A percentile compares a stretch with the other conserved stretches of the same genome.
Conservation (phyloP, 2,329 filamentous ascomycete species). For the Claviceps quebecensis region DNA sequence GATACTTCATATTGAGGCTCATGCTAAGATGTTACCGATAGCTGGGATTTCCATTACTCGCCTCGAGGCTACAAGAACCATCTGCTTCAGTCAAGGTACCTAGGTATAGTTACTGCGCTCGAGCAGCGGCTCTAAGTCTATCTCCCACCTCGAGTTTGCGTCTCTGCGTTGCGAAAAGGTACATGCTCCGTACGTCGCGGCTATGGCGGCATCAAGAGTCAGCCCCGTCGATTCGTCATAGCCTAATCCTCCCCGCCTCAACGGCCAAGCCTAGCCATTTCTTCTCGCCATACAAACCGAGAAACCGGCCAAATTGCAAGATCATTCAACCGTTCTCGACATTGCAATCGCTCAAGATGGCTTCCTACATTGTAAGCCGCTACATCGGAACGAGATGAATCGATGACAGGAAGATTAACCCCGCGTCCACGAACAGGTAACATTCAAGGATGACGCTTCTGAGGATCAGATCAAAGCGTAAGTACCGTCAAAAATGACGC, state of each 20-base stretch:
- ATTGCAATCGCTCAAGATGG: conserved; percentile 27
- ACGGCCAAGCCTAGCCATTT: not conserved
- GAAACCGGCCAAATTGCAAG: conserved; percentile 2
- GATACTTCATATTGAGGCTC: too few species aligned
- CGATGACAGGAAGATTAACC: not conserved
- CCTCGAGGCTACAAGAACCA: too few species aligned
- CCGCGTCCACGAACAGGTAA: conserved; percentile 42
- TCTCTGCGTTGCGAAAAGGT: too few species aligned
- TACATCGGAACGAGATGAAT: not conserved
- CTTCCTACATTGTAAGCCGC: conserved; percentile 37
- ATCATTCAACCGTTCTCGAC: not conserved
- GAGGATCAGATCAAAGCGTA: conserved; percentile 55
- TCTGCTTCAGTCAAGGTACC: too few species aligned
- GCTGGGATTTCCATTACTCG: too few species aligned
- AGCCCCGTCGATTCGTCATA: not conserved
- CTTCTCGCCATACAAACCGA: conserved; percentile 5
- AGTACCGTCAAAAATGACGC: conserved; percentile 12
- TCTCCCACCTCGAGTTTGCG: too few species aligned
- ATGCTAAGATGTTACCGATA: too few species aligned
- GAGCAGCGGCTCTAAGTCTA: too few species aligned
- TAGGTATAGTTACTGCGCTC: too few species aligned
- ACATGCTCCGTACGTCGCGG: not conserved
- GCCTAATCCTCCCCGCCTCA: not conserved
- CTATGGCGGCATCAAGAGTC: not conserved
- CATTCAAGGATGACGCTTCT: conserved; percentile 58